Evolutionary conservation across 768 basidiomycete genomes (phyloP).

Genomic region (Agaricus subrufescens): DNA sequence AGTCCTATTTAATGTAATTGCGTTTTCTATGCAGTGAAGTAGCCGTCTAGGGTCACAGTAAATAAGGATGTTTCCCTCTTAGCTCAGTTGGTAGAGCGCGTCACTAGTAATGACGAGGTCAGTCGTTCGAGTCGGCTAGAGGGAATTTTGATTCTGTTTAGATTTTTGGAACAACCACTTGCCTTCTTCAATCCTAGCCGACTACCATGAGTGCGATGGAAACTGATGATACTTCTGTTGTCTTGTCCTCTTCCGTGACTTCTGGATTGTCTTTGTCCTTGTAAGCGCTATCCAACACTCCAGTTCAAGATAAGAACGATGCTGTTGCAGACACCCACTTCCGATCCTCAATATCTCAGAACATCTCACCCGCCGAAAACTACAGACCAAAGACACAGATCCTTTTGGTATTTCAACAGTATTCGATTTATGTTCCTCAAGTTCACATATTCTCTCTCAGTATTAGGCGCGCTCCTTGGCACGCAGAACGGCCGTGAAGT

Average conservation of each 20-base stretch:
- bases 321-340: slow-evolving; percentile 74
- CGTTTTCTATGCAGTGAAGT: no score
- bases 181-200: not conserved
- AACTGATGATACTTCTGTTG: slow-evolving; percentile 71
- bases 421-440: not conserved
- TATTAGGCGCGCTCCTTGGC: slow-evolving; percentile 89
- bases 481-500: slow-evolving; percentile 93
- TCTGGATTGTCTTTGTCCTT: slow-evolving; percentile 74
- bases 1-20: no score
- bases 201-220: slow-evolving; percentile 61
- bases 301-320: slow-evolving; percentile 12
- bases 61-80: slow-evolving; percentile 30
- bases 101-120: slow-evolving; percentile 45
- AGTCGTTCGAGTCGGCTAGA: slow-evolving; percentile 32
- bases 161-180: not conserved
- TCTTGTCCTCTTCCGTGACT: slow-evolving; percentile 63
- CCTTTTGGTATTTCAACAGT: slow-evolving; percentile 55
- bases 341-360: slow-evolving; percentile 97
- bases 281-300: slow-evolving; percentile 35
- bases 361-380: slow-evolving; percentile 80
- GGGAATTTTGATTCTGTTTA: slow-evolving; percentile 16
- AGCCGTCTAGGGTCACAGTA: no score
- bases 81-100: slow-evolving; percentile 56
- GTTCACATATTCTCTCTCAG: slow-evolving; percentile 34
- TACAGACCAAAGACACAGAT: slow-evolving; percentile 56